A percentile compares a stretch with the other conserved stretches of the same genome.
phyloP scores from a whole-genome alignment of 768 basidiomycete species.

The Suillus clintonianus region DNA sequence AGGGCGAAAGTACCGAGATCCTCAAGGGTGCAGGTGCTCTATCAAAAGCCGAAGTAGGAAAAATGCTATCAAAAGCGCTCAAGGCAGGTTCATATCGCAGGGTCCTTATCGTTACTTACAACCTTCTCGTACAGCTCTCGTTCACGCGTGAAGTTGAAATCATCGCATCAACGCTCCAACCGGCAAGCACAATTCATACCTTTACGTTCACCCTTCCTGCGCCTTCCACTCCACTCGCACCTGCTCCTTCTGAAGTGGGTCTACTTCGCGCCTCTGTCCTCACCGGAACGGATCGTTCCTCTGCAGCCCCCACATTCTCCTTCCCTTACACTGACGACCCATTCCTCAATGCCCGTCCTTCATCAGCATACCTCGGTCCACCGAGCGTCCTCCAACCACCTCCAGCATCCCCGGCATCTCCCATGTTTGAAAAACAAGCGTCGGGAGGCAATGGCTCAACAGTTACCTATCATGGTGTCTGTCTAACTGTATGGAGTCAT shows the following conservation, averaged over 20 bases:
- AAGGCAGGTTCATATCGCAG: slow-evolving; percentile 54
- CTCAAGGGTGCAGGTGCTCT: slow-evolving; percentile 80
- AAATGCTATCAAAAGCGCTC: slow-evolving; percentile 88
- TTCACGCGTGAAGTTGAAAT: slow-evolving; percentile 93
- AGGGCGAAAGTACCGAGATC: slow-evolving; percentile 53
- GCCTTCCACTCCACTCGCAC: slow-evolving; percentile 73
- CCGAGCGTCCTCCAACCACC: slow-evolving; percentile 55
- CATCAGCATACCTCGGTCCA: slow-evolving; percentile 80
- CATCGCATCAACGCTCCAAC: slow-evolving; percentile 92
- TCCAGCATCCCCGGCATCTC: slow-evolving; percentile 22
- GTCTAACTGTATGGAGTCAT: slow-evolving; percentile 94
- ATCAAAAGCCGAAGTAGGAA: slow-evolving; percentile 82
- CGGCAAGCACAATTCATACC: slow-evolving; percentile 88
- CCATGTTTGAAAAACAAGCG: slow-evolving; percentile 33
- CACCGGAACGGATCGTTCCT: slow-evolving; percentile 60
- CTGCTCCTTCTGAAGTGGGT: slow-evolving; percentile 60
- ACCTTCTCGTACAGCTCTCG: slow-evolving; percentile 58
- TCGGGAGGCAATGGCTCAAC: slow-evolving; percentile 39
- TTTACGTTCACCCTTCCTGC: slow-evolving; percentile 88
- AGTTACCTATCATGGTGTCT: slow-evolving; percentile 86
- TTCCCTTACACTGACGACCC: slow-evolving; percentile 79
- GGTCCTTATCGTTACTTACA: neutral
- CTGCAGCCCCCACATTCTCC: slow-evolving; percentile 65
- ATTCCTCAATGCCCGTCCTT: slow-evolving; percentile 66
- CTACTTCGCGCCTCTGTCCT: slow-evolving; percentile 76